A percentile compares a stretch with the other conserved stretches of the same genome.
phyloP scores from a whole-genome alignment of 1,284 basidiomycete genomes.

The Porogramme epimiltina region DNA sequence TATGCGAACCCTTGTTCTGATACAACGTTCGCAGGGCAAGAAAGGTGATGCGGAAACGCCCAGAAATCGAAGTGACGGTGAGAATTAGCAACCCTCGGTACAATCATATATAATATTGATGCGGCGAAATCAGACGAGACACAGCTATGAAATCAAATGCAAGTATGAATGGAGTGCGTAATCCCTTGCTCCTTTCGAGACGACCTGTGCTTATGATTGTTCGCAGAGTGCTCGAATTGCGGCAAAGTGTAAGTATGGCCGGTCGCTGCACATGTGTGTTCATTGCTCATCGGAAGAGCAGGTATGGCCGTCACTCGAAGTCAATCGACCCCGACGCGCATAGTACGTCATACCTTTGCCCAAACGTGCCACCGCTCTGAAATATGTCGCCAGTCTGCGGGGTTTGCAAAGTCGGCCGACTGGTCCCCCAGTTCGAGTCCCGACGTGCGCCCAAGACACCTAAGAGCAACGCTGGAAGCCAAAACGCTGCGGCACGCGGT shows the following conservation, averaged over 20 bases:
- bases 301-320: slow-evolving; percentile 78
- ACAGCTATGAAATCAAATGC: slow-evolving; percentile 77
- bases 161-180: slow-evolving; percentile 76
- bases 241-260: slow-evolving; percentile 54
- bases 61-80: slow-evolving; percentile 76
- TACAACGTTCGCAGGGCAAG: slow-evolving; percentile 52
- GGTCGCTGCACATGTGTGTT: not conserved
- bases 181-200: not conserved
- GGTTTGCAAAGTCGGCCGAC: slow-evolving; percentile 52
- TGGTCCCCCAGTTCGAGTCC: slow-evolving; percentile 55
- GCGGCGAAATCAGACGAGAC: slow-evolving; percentile 52
- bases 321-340: slow-evolving; percentile 73
- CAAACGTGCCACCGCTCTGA: not conserved
- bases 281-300: slow-evolving; percentile 30
- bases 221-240: slow-evolving; percentile 67
- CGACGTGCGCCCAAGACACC: slow-evolving; percentile 36
- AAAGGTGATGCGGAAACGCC: slow-evolving; percentile 60
- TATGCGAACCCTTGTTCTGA: not conserved
- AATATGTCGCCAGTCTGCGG: slow-evolving; percentile 44
- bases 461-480: slow-evolving; percentile 40
- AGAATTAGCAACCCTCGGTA: no score
- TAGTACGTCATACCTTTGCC: slow-evolving; percentile 41
- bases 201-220: not conserved
- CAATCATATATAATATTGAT: no score
- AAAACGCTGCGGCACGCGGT: slow-evolving; percentile 45